phyloP scores from a whole-genome alignment of 1,284 basidiomycete genomes.

The Athelia psychrophila region DNA sequence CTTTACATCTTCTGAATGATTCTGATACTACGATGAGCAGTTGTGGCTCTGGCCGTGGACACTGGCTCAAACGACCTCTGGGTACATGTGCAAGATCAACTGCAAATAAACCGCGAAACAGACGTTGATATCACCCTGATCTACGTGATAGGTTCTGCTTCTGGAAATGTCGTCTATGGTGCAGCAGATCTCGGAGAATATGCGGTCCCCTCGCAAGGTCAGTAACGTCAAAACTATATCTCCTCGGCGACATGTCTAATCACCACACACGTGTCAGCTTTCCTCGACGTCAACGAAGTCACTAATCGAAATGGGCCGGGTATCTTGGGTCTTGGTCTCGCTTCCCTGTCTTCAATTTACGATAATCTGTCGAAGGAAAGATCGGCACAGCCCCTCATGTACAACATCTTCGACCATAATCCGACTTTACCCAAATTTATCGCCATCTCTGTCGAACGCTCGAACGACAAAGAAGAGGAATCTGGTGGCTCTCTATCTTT shows the following conservation, averaged over 20 bases:
- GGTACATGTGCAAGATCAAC: neutral
- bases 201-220: neutral
- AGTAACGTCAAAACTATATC: neutral
- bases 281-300: neutral
- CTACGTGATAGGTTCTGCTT: neutral
- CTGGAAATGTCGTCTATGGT: neutral
- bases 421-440: slow-evolving; percentile 34
- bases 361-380: neutral
- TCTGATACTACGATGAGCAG: neutral
- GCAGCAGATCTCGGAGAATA: neutral
- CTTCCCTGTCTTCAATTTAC: neutral
- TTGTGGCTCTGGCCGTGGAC: neutral
- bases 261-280: neutral
- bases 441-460: slow-evolving; percentile 39
- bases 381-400: slow-evolving; percentile 10
- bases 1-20: neutral
- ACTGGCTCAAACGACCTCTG: slow-evolving; percentile 1
- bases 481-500: slow-evolving; percentile 38
- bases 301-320: neutral
- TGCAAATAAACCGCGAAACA: neutral
- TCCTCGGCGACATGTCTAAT: neutral
- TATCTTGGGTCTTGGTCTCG: neutral
- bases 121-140: neutral
- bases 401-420: slow-evolving; percentile 39
- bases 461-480: slow-evolving; percentile 31